These are phyloP conservation scores for Hydnomerulius pinastri DNA, from an alignment of 768 basidiomycete species.

Conservation along the genomic window DNA sequence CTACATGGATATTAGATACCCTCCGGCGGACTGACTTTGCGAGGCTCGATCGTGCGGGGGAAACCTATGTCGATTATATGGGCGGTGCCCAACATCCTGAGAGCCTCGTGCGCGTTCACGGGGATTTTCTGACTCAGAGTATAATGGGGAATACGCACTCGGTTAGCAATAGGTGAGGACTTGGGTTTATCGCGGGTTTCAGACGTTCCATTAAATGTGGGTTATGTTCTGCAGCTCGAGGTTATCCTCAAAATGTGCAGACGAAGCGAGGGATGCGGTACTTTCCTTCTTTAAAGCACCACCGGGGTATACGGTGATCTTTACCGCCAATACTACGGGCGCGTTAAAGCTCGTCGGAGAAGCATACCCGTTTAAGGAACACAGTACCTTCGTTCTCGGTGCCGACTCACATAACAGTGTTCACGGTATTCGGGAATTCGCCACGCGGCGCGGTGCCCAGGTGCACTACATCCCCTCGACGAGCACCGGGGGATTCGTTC, in stretches of 20 bases:
- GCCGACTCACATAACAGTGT: constrained; percentile 85
- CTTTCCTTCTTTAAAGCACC: constrained; percentile 78
- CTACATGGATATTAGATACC: constrained; percentile 71
- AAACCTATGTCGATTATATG: constrained; percentile 88
- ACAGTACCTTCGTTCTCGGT: constrained; percentile 66
- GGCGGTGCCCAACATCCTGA: constrained; percentile 82
- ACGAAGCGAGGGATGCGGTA: constrained; percentile 71
- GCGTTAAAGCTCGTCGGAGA: constrained; percentile 85
- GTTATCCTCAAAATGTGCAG: constrained; percentile 63
- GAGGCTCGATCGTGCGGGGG: constrained; percentile 58
- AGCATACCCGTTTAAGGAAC: constrained; percentile 66
- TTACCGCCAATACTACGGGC: constrained; percentile 78
- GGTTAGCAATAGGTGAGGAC: constrained; percentile 69
- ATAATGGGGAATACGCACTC: constrained; percentile 87
- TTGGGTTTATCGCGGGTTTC: no score
- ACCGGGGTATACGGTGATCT: constrained; percentile 76
- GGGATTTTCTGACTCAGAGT: constrained; percentile 63
- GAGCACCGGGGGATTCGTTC: constrained; percentile 63
- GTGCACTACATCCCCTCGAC: constrained; percentile 69
- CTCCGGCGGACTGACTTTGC: constrained; percentile 64
- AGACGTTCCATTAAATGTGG: not conserved
- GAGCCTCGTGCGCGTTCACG: constrained; percentile 69
- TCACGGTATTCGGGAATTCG: constrained; percentile 79
- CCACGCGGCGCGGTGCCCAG: constrained; percentile 51
- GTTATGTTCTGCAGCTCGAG: constrained; percentile 52